These are phyloP conservation scores for Panicum hallii DNA, from an alignment of 202 grass and related monocot species.

Conservation along the genomic window DNA sequence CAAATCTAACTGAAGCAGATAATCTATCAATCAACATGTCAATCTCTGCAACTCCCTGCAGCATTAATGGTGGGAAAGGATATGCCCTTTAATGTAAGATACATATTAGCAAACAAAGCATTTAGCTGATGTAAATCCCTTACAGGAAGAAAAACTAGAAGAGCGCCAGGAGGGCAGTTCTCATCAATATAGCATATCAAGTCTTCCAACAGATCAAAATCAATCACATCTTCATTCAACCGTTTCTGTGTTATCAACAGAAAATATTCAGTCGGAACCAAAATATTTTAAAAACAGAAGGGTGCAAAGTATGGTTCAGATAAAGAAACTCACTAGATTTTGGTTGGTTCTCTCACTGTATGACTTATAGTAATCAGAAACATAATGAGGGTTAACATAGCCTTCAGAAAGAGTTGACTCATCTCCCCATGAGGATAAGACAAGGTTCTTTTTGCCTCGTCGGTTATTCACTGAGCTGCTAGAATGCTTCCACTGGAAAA, in stretches of 20 bases:
- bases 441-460: slow-evolving; percentile 93
- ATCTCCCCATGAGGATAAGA: slow-evolving; percentile 96
- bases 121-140: slow-evolving; percentile 33
- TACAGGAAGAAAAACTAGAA: slow-evolving; percentile 99
- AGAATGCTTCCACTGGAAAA: slow-evolving; percentile 72
- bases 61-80: slow-evolving; percentile 36
- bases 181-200: slow-evolving; percentile 97
- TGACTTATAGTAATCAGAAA: slow-evolving; percentile 62
- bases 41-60: slow-evolving; percentile 98
- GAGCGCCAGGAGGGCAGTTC: slow-evolving; percentile 70
- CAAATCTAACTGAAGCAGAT: slow-evolving; percentile 80
- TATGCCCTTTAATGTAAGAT: slow-evolving; percentile 19
- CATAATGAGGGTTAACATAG: slow-evolving; percentile 94
- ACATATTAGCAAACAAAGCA: slow-evolving; percentile 39
- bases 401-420: slow-evolving; percentile 89
- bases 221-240: slow-evolving; percentile 95
- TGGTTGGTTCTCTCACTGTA: slow-evolving; percentile 89
- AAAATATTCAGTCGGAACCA: slow-evolving; percentile 37
- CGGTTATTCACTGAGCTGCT: slow-evolving; percentile 83
- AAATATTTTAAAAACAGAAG: slow-evolving; percentile 7
- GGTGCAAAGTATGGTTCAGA: slow-evolving; percentile 16
- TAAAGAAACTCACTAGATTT: slow-evolving; percentile 79
- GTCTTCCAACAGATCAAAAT: slow-evolving; percentile 98
- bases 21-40: slow-evolving; percentile 96
- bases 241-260: slow-evolving; percentile 60